phyloP scores from a whole-genome alignment of 1,284 basidiomycete genomes.

The Crucibulum parvulum region DNA sequence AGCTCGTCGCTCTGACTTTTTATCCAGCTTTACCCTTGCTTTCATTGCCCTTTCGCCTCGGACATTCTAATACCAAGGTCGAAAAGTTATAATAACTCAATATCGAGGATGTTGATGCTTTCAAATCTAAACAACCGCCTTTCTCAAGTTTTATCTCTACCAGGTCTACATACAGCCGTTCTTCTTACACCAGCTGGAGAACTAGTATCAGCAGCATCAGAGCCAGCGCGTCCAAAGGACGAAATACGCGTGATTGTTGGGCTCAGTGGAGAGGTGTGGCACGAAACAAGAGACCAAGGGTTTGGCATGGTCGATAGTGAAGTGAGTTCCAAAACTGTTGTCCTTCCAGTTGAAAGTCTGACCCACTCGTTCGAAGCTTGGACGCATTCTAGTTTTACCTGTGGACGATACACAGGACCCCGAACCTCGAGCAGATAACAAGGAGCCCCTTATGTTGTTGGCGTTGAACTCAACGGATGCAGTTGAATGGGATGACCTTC shows the following conservation, averaged over 20 bases:
- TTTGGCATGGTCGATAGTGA: conserved; percentile 78
- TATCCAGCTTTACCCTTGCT: too few species aligned
- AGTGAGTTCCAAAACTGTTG: conserved; percentile 45
- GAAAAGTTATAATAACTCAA: too few species aligned
- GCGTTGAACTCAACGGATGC: conserved; percentile 66
- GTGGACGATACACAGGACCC: conserved; percentile 48
- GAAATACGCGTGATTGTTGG: conserved; percentile 75
- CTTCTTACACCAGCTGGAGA: conserved; percentile 69
- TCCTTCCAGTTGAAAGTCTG: background rate
- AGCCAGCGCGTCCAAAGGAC: conserved; percentile 64
- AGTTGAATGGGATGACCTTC: conserved; percentile 69
- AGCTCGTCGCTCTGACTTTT: too few species aligned
- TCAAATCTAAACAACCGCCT: conserved; percentile 66
- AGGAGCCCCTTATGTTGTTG: conserved; percentile 67
- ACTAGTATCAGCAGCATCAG: conserved; percentile 62
- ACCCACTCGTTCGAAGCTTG: conserved; percentile 51
- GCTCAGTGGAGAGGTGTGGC: conserved; percentile 75
- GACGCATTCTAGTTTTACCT: conserved; percentile 71
- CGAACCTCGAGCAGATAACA: conserved; percentile 28
- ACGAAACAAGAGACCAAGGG: conserved; percentile 67
- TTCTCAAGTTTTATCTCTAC: conserved; percentile 57
- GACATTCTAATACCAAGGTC: too few species aligned
- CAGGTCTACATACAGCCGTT: conserved; percentile 64
- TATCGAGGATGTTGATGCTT: conserved; percentile 59
- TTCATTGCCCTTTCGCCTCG: too few species aligned